phyloP scores from a whole-genome alignment of 2,329 filamentous ascomycete genomes.

The Decorospora gaudefroyi region DNA sequence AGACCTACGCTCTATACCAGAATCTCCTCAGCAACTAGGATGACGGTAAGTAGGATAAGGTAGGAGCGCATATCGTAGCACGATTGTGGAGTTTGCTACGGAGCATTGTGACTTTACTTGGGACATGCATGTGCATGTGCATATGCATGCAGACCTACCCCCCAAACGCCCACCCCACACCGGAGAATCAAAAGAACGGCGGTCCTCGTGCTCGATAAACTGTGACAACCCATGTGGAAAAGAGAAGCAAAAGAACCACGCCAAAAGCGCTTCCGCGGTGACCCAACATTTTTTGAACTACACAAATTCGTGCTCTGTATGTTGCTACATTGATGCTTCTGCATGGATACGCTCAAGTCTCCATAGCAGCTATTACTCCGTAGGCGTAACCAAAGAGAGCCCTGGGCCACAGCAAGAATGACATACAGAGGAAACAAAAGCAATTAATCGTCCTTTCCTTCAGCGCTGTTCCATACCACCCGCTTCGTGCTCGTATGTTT shows the following conservation, averaged over 20 bases:
- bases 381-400: slow-evolving; percentile 32
- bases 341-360: slow-evolving; percentile 17
- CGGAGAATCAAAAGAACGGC: too few relatives aligned
- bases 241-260: too few relatives aligned
- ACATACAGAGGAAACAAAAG: slow-evolving; percentile 29
- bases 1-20: too few relatives aligned
- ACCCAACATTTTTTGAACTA: slow-evolving; percentile 14
- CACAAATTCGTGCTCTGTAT: slow-evolving; percentile 33
- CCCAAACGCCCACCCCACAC: slow-evolving; percentile 17
- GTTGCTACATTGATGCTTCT: slow-evolving; percentile 39
- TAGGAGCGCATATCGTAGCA: too few relatives aligned
- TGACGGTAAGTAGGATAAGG: too few relatives aligned
- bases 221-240: too few relatives aligned
- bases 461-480: slow-evolving; percentile 6
- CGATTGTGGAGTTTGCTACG: too few relatives aligned
- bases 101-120: too few relatives aligned
- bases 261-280: slow-evolving; percentile 6
- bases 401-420: slow-evolving; percentile 24
- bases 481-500: slow-evolving; percentile 6
- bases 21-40: too few relatives aligned
- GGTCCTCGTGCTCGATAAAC: too few relatives aligned
- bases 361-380: slow-evolving; percentile 22
- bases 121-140: too few relatives aligned
- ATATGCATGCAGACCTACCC: too few relatives aligned
- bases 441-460: slow-evolving; percentile 16